phyloP scores from a whole-genome alignment of 2,329 filamentous ascomycete genomes.

The Colletotrichum chlorophyti region DNA sequence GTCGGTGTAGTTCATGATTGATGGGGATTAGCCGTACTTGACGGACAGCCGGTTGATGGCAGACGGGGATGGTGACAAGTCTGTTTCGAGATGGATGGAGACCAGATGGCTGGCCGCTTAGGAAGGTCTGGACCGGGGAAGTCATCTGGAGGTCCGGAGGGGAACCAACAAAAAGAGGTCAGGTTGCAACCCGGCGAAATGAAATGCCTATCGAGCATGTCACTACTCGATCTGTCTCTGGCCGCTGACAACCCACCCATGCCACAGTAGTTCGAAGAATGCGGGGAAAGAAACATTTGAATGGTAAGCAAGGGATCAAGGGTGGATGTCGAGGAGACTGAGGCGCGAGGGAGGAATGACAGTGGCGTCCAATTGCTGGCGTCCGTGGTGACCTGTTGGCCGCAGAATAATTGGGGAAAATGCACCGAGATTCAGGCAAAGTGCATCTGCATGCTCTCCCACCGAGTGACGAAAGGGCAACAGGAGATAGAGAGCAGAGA shows the following conservation, averaged over 20 bases:
- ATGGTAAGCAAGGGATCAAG: background rate
- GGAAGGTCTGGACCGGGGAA: background rate
- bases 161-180: background rate
- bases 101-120: background rate
- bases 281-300: background rate
- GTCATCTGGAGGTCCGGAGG: background rate
- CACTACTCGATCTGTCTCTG: background rate
- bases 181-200: too few species aligned
- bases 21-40: background rate
- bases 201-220: too few species aligned
- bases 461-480: background rate
- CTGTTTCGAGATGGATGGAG: background rate
- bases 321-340: background rate
- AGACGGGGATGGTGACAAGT: background rate
- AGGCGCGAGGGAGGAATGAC: background rate
- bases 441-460: background rate
- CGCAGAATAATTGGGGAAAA: conserved; percentile 1
- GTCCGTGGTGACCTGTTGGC: background rate
- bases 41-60: background rate
- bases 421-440: background rate
- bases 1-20: background rate
- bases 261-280: background rate
- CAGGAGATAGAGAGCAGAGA: background rate
- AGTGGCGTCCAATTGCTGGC: conserved; percentile 6
- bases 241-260: background rate